Conservation (phyloP, 352 stramenopile species). For the Phytophthora sp. region DNA sequence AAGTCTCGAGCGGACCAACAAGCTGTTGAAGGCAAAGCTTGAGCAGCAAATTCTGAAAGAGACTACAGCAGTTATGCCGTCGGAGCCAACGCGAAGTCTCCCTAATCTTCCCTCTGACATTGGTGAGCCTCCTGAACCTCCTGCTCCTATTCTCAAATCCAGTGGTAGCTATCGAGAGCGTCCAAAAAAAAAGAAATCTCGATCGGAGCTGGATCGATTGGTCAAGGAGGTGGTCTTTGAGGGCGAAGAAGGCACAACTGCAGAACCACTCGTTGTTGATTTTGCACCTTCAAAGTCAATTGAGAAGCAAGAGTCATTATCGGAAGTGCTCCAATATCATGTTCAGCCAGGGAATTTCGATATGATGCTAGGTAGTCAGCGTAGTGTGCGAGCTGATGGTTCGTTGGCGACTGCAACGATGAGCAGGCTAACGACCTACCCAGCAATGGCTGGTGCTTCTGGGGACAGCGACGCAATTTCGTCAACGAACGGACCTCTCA, state of each 20-base stretch:
- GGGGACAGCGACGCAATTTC: not conserved
- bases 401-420: slow-evolving; percentile 27
- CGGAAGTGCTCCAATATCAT: not conserved
- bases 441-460: not conserved
- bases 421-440: slow-evolving; percentile 25
- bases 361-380: slow-evolving; percentile 9
- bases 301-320: slow-evolving; percentile 2
- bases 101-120: not conserved
- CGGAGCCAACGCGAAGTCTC: not conserved
- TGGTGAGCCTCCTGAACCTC: not conserved
- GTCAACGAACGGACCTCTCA: too few species aligned
- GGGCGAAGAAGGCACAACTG: not conserved
- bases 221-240: slow-evolving; percentile 1
- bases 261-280: not conserved
- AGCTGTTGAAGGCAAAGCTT: slow-evolving; percentile 59
- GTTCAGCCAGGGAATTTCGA: slow-evolving; percentile 3
- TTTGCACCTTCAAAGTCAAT: not conserved
- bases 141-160: not conserved
- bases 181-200: slow-evolving; percentile 14
- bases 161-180: slow-evolving; percentile 9
- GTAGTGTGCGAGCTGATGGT: slow-evolving; percentile 11
- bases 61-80: slow-evolving; percentile 21
- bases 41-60: slow-evolving; percentile 78
- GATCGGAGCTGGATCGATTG: slow-evolving; percentile 10
- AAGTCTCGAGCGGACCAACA: slow-evolving; percentile 65